Percentiles rank a stretch among this genome's conserved stretches.
These are phyloP conservation scores for Coemansia sp. DNA, from an alignment of 192 early-diverging fungal genomes.

Conservation along the genomic window DNA sequence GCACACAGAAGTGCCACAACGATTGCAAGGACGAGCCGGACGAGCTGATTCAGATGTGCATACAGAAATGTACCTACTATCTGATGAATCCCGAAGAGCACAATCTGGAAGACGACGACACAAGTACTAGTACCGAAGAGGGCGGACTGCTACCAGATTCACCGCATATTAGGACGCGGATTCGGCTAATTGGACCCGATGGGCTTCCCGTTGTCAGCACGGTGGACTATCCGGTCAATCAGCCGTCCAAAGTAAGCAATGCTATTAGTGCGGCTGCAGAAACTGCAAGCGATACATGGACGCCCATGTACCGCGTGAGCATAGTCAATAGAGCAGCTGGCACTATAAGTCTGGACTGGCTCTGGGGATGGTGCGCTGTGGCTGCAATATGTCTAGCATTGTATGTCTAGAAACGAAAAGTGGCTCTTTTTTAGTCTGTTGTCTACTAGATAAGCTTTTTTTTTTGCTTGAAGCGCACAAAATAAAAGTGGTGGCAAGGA, in stretches of 20 bases:
- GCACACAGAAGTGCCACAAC: slow-evolving; percentile 44
- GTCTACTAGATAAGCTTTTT: background rate
- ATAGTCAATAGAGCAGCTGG: slow-evolving; percentile 20
- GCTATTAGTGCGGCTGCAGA: background rate
- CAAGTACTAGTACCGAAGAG: slow-evolving; percentile 6
- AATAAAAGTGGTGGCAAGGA: too few relatives aligned
- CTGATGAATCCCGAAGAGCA: slow-evolving; percentile 35
- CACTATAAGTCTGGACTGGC: background rate
- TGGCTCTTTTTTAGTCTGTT: too few relatives aligned
- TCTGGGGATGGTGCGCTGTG: background rate
- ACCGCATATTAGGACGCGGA: slow-evolving; percentile 29
- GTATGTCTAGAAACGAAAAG: background rate
- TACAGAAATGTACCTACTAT: slow-evolving; percentile 47
- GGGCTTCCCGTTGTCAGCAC: slow-evolving; percentile 35
- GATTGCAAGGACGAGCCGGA: slow-evolving; percentile 41
- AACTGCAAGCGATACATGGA: slow-evolving; percentile 4
- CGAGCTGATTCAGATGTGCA: slow-evolving; percentile 46
- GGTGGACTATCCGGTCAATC: background rate
- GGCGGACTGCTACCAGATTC: slow-evolving; percentile 27
- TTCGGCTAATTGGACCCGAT: slow-evolving; percentile 51
- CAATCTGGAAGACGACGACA: slow-evolving; percentile 1
- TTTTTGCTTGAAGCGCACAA: background rate
- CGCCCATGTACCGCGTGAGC: slow-evolving; percentile 27
- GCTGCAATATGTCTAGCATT: background rate
- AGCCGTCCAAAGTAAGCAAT: background rate